Percentiles rank a stretch among this genome's conserved stretches.
These are phyloP conservation scores for Beauveria asiatica DNA, from an alignment of 2,329 filamentous ascomycete genomes.

Conservation along the genomic window DNA sequence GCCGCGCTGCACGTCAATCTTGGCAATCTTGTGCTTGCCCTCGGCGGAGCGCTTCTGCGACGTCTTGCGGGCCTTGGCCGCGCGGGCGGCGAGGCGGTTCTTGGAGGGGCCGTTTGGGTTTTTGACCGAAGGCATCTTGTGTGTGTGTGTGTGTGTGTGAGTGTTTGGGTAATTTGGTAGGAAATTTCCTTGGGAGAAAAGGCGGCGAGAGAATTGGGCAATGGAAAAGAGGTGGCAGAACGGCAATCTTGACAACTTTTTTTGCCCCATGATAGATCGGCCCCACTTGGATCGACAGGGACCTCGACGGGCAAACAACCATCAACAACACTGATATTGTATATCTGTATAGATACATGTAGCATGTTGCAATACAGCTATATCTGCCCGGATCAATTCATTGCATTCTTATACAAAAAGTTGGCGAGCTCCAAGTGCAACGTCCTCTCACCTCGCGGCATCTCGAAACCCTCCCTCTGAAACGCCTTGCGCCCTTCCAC, in stretches of 20 bases:
- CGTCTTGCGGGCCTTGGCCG: constrained; percentile 35
- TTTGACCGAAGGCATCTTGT: constrained; percentile 44
- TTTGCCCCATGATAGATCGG: constrained; percentile 6
- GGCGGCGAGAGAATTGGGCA: neutral
- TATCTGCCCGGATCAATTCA: too few relatives aligned
- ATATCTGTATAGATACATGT: neutral
- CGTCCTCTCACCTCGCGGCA: too few relatives aligned
- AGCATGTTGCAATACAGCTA: too few relatives aligned
- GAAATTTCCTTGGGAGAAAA: neutral
- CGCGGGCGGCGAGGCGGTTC: constrained; percentile 41
- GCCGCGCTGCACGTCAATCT: constrained; percentile 38
- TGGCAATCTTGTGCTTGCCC: constrained; percentile 30
- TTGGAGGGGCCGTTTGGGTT: constrained; percentile 50
- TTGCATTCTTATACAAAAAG: too few relatives aligned
- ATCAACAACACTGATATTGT: neutral
- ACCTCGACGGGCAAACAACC: neutral
- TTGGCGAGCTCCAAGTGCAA: too few relatives aligned
- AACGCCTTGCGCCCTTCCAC: neutral
- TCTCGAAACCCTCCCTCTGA: too few relatives aligned
- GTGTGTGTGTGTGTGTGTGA: neutral
- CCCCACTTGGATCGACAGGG: constrained; percentile 4
- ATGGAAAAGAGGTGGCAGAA: neutral
- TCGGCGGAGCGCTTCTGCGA: constrained; percentile 33
- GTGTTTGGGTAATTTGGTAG: neutral
- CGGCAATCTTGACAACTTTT: neutral